Evolutionary conservation across 2,329 filamentous ascomycete species (phyloP), one percentile per base, ranked within the genome.

Genomic region (Tetracladium maxilliforme): DNA sequence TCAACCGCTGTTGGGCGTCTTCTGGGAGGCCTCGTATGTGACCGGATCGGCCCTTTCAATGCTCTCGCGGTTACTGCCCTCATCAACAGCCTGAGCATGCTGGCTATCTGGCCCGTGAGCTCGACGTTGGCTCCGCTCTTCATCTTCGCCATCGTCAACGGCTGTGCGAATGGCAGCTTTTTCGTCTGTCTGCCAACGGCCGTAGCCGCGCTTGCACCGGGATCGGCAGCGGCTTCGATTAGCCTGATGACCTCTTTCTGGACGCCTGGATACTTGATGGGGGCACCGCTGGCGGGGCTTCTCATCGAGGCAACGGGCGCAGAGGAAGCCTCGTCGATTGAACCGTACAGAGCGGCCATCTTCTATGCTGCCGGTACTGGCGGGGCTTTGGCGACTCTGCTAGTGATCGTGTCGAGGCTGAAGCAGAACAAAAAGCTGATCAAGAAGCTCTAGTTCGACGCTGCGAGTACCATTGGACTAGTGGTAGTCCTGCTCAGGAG

Each of bases 101-200:
- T 75, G 10, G 58, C 61, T 2, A 48, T 75, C 3, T 75, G 70
- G 70, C 70, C 70, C 0, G 54, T 66, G 0, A 67, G 64, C 2
- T 61, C 50, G 6, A 58, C 59, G 0, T 41, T 75, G 3, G 63
- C 48, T 0, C 65, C 67, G 0, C 39, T 75, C 14, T 45, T 64
- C 10, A 43, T 60, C 0, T 76, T 76, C 37, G 64, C 64, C 7
- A 49, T 72, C 6, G 45, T 74, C 13, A 75, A 73, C 33, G 70
- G 70, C 0, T 46, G 59, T 19, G 56, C 62, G 6, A 74, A 73
- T 35, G 70, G 70, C 1, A 66, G 62, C 0, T 75, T 75, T 48
- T 75, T 76, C 37, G 61, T 63, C 2, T 64, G 62, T 0, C 70
- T 74, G 54, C 70, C 70, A 0, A 73, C 70, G 0, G 68, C 69